Percentiles rank a stretch among this genome's conserved stretches.
These are phyloP conservation scores for Daldinia childiae DNA, from an alignment of 495 filamentous ascomycete genomes.

Conservation along the genomic window DNA sequence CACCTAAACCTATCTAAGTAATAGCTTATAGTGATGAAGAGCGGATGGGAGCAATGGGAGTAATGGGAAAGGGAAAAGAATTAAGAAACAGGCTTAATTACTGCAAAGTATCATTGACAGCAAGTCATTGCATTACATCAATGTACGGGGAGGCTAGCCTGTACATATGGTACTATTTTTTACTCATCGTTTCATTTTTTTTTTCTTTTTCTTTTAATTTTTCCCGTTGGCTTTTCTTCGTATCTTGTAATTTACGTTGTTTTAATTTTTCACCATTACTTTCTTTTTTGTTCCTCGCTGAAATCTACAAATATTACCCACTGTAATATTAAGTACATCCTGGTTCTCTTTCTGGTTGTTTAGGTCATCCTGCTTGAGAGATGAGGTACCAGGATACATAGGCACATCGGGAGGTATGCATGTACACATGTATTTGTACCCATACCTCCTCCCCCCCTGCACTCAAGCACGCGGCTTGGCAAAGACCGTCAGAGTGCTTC, in stretches of 20 bases:
- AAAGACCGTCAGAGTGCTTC: conserved; percentile 27
- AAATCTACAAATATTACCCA: conserved; percentile 5
- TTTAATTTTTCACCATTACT: neutral
- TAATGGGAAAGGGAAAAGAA: neutral
- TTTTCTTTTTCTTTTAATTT: conserved; percentile 9
- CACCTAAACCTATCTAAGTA: conserved; percentile 35
- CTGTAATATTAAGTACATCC: conserved; percentile 16
- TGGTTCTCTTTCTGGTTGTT: conserved; percentile 12
- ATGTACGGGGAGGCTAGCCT: conserved; percentile 2
- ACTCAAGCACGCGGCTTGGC: conserved; percentile 39
- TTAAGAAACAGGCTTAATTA: conserved; percentile 37
- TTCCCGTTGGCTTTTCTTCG: conserved; percentile 3
- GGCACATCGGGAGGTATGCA: conserved; percentile 18
- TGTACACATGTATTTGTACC: conserved; percentile 22
- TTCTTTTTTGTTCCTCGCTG: neutral
- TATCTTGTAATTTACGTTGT: conserved; percentile 1
- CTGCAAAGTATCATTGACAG: conserved; percentile 31
- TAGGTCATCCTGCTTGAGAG: conserved; percentile 14
- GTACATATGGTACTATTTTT: conserved; percentile 11
- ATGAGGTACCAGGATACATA: conserved; percentile 22
- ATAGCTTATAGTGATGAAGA: conserved; percentile 12
- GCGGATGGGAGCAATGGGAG: neutral
- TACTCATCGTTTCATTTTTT: conserved; percentile 14
- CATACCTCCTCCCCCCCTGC: conserved; percentile 29
- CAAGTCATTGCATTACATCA: neutral